These are phyloP conservation scores for Ceratocystis lukuohia DNA, from an alignment of 2,329 filamentous ascomycete genomes.

Conservation along the genomic window DNA sequence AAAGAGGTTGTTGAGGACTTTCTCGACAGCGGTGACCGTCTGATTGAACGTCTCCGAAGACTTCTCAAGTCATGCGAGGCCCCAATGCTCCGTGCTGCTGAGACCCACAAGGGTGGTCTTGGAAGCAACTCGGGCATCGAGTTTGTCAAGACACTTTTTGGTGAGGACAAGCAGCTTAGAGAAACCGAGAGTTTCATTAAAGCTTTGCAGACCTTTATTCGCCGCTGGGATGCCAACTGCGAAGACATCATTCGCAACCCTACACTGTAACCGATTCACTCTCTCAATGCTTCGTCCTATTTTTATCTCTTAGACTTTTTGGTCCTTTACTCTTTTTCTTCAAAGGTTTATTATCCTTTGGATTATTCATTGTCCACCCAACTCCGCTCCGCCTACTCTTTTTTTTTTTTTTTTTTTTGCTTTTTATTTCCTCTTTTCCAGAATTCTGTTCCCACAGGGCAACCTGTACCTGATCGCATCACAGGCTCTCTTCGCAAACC, in stretches of 20 bases:
- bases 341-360: not conserved
- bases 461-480: conserved; percentile 15
- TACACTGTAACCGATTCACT: conserved; percentile 32
- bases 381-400: conserved; percentile 12
- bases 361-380: not conserved
- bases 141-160: conserved; percentile 93
- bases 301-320: not conserved
- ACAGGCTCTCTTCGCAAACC: not conserved
- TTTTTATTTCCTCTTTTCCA: conserved; percentile 3
- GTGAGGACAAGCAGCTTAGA: conserved; percentile 75
- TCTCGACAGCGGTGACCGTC: conserved; percentile 71
- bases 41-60: conserved; percentile 72
- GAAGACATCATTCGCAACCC: conserved; percentile 66
- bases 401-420: not conserved
- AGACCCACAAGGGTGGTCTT: conserved; percentile 59
- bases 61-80: conserved; percentile 84
- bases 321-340: conserved; percentile 5
- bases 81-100: conserved; percentile 85
- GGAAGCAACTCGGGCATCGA: conserved; percentile 87
- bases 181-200: conserved; percentile 90
- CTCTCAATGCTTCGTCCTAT: conserved; percentile 8
- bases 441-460: conserved; percentile 15
- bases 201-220: conserved; percentile 72
- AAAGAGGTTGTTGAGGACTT: conserved; percentile 80
- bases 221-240: conserved; percentile 92